Base-by-base conservation (phyloP, 2,329 filamentous ascomycete species). In the Scedosporium boydii region DNA sequence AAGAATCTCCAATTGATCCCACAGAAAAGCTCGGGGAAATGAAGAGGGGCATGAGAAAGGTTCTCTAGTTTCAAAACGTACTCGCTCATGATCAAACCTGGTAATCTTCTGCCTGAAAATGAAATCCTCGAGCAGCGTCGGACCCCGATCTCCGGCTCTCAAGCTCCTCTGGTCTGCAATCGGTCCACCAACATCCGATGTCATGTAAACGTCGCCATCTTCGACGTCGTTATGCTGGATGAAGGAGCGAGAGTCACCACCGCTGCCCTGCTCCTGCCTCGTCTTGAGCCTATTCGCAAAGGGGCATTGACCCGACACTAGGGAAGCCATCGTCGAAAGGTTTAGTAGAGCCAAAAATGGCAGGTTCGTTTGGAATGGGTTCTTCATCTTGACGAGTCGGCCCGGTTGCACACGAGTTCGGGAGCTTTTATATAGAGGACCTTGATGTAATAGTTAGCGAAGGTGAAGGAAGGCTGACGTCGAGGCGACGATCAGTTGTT, bases 71-170 rank as follows among this genome's bases (percentile, higher is more conserved):
- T n/a, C 6, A 1, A 34, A 34, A 58, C 3, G 69, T 73, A 88
- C 87, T 23, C 87, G 77, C 69, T 90, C 87, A 67, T 90, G 87
- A 63, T 90, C 87, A 67, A 90, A 89, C 61, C 82, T 83, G 58
- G 84, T 84, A 51, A 89, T 87, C 75, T 89, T 90, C 68, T 91
- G 87, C 38, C 87, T 81, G 70, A 89, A 87, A 65, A 88, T 85
- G 59, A 88, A 89, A 70, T 91, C 88, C 68, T 91, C 88, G 0
- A 91, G 75, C 21, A 91, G 75, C 0, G 86, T 87, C 1, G 88
- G 82, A 1, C 88, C 88, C 55, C 87, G 78, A 6, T 82, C 78
- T 2, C 88, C 88, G n/a, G 82, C 87, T 67, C 80, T 87, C 44
- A 91, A 74, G 67, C 85, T 88, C 65, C 81, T 77, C 68, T 88